Base-by-base conservation (phyloP, 2,329 filamentous ascomycete genomes). In the Helotiales sp. region DNA sequence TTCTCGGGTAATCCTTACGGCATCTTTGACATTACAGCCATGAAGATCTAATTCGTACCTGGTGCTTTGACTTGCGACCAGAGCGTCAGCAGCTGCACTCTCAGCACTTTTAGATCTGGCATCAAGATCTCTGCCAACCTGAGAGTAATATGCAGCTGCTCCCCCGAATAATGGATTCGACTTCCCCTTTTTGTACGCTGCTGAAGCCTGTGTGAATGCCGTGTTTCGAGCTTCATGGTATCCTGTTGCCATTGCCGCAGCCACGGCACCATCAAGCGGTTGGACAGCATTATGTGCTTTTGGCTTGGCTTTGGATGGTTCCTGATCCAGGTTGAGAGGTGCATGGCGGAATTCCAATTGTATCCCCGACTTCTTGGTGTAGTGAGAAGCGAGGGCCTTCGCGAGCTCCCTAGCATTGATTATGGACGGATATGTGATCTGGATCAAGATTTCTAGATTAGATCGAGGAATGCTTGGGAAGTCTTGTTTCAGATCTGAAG, bases 11-110 rank as follows among this genome's bases (percentile, higher is more conserved):
- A 97, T 96, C 2, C 90, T 80, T 29, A 92, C 85, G 1, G 89
- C 93, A 71, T 96, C 90, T 49, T 85, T 79, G 1, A 97, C 92
- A 44, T 81, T 86, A 5, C 96, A 85, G 5, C 91, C 91, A 71
- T 98, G 93, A 25, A 98, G 77, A 72, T 98, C 93, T 7, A 96
- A 77, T 19, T 80, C 76, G 1, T 74, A 77, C 1, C 71, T 59
- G 0, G 79, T 80, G 51, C 90, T 93, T 69, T 92, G 88, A 9
- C 75, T 70, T 10, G 86, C 79, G 1, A 93, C 93, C 3, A 88
- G 78, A 0, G 81, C 74, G 66, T 95, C 88, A 1, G 91, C 90
- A 1, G 86, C 86, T 0, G 78, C 78, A n/a, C 85, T 85, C 17
- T 78, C 78, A n/a, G 85, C 81, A 17, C 76, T 76, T 60, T 82